phyloP scores from a whole-genome alignment of 2,329 filamentous ascomycete genomes.

The Venturia effusa region DNA sequence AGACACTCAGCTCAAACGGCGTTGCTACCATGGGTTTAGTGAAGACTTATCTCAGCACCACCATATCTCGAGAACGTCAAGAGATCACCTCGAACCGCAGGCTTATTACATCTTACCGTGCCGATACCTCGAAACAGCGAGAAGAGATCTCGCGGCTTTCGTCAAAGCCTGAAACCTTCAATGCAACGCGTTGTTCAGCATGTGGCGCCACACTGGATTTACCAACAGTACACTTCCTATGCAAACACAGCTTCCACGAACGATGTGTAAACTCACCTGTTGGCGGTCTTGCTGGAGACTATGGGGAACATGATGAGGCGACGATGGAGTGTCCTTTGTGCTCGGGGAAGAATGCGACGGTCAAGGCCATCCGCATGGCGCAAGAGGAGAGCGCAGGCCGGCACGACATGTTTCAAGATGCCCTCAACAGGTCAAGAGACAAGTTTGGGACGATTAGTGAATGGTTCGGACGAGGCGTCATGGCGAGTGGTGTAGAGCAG shows the following conservation, averaged over 20 bases:
- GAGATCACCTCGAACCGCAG: conserved; percentile 72
- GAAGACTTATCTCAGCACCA: conserved; percentile 80
- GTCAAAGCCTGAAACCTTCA: conserved; percentile 77
- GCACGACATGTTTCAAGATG: conserved; percentile 81
- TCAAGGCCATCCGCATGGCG: conserved; percentile 72
- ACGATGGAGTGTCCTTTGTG: conserved; percentile 75
- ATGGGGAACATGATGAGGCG: conserved; percentile 49
- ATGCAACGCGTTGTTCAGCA: conserved; percentile 75
- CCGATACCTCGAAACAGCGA: conserved; percentile 71
- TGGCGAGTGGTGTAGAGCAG: conserved; percentile 40
- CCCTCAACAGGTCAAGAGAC: conserved; percentile 66
- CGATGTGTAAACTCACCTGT: conserved; percentile 59
- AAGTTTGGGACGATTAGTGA: conserved; percentile 85
- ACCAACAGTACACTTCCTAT: conserved; percentile 89
- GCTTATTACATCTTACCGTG: conserved; percentile 71
- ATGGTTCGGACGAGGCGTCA: conserved; percentile 90
- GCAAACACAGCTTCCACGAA: conserved; percentile 95
- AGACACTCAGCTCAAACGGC: conserved; percentile 67
- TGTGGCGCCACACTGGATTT: conserved; percentile 72
- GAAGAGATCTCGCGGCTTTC: conserved; percentile 67
- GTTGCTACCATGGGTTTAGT: conserved; percentile 97
- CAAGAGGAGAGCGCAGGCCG: conserved; percentile 79
- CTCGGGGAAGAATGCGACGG: conserved; percentile 71
- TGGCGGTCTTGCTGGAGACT: conserved; percentile 21
- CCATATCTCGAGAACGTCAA: conserved; percentile 76